Base-by-base conservation (phyloP, 2,329 filamentous ascomycete genomes). In the Aureobasidium musti region DNA sequence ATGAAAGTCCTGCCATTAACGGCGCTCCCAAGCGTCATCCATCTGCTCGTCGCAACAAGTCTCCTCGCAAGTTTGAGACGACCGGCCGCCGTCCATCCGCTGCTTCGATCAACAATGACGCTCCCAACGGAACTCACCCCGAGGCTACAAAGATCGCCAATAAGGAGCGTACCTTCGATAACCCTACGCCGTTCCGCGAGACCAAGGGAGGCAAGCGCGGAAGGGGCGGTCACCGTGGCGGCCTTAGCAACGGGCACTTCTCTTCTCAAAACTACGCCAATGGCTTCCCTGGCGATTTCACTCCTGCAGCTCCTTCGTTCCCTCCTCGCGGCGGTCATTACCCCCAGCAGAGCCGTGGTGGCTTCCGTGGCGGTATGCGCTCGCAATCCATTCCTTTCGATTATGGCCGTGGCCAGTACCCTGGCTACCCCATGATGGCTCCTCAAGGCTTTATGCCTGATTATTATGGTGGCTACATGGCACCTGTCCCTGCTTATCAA, bases 341-440 rank as follows among this genome's bases (percentile, higher is more conserved):
- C 64, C 45, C 69, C 75, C 78, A 45, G 74, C 77, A 66, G 50
- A 70, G 72, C 43, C 72, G 75, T 57, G 73, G 82, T 66, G 80
- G 80, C 67, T 83, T 82, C 70, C 81, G 86, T 60, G 77, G 76
- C 65, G 80, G 80, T 56, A 76, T 84, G 68, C 82, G 87, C 65
- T 87, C 87, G 30, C 86, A 88, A 69, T 89, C 87, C 1, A 83
- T 89, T 71, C 84, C 86, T 2, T 82, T 82, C 45, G 82, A 83
- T 35, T 89, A 85, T 73, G 77, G 77, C 66, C 80, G 77, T 67
- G 76, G 73, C 65, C 71, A 68, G 11, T 45, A 57, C n/a, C 59
- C 59, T 66, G 74, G 74, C 13, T 74, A 72, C 64, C 69, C 70
- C 57, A 57, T 66, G 59, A 66, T 65, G 43, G 28, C 50, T 8